Evolutionary conservation across 2,329 filamentous ascomycete genomes (phyloP).

Genomic region (Cytospora paraplurivora): DNA sequence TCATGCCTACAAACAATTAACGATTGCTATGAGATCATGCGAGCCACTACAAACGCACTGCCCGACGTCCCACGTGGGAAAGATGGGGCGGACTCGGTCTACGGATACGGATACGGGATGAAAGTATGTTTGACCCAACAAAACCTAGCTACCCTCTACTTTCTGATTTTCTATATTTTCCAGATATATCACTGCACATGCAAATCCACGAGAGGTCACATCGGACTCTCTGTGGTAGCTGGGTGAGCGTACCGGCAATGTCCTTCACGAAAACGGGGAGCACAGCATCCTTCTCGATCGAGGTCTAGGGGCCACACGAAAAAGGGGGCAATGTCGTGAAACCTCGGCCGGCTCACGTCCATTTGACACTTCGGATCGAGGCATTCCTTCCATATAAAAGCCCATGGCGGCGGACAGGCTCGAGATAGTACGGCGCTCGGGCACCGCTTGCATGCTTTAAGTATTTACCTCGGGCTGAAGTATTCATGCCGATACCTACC

Average conservation of each 20-base stretch:
- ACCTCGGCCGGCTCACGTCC: conserved; percentile 3
- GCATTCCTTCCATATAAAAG: background rate
- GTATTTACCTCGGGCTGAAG: no score
- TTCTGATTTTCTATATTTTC: no score
- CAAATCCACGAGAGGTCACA: background rate
- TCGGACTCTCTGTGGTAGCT: background rate
- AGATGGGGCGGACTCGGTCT: background rate
- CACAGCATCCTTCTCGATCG: conserved; percentile 9
- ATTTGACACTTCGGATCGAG: conserved; percentile 1
- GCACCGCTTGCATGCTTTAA: background rate
- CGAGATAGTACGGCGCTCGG: conserved; percentile 9
- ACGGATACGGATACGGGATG: background rate
- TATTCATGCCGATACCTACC: no score
- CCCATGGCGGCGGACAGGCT: conserved; percentile 11
- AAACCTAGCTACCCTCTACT: background rate
- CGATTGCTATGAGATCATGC: no score
- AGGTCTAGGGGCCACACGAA: background rate
- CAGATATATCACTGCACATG: no score
- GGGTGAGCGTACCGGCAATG: background rate
- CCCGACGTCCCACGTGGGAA: background rate
- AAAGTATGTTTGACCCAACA: background rate
- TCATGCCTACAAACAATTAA: background rate
- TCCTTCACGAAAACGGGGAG: conserved; percentile 11
- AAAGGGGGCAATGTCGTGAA: conserved; percentile 8
- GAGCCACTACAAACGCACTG: background rate